These are phyloP conservation scores for Globisporangium radiosum DNA, from an alignment of 352 stramenopile genomes.

Conservation along the genomic window DNA sequence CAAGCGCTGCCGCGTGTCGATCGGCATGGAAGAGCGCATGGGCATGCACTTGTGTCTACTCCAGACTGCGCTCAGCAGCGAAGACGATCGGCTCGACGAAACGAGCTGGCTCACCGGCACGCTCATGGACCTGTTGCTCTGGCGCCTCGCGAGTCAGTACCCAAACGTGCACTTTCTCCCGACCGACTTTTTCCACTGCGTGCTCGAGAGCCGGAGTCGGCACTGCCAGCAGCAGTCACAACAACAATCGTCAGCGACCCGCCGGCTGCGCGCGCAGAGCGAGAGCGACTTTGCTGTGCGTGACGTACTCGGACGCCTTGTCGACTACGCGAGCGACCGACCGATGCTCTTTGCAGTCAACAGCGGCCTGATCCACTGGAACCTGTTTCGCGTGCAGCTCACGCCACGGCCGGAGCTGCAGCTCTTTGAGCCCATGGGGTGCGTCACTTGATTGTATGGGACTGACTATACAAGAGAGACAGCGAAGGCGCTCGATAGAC, in stretches of 20 bases:
- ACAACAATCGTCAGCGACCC: background rate
- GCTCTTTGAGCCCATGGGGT: constrained; percentile 88
- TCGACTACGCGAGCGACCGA: constrained; percentile 51
- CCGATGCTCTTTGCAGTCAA: constrained; percentile 84
- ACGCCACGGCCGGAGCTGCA: constrained; percentile 57
- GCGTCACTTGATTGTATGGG: background rate
- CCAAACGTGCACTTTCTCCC: constrained; percentile 67
- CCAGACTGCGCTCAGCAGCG: constrained; percentile 39
- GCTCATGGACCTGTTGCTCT: constrained; percentile 83
- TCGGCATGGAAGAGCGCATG: constrained; percentile 11
- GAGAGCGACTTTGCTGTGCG: constrained; percentile 20
- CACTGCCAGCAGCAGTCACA: constrained; percentile 5
- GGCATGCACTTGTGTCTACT: constrained; percentile 23
- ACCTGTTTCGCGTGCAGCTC: constrained; percentile 81
- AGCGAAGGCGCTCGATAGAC: background rate
- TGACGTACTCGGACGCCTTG: constrained; percentile 60
- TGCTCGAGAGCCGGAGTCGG: constrained; percentile 24
- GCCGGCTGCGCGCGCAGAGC: too few species aligned
- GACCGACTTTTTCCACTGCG: constrained; percentile 80
- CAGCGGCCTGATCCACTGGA: constrained; percentile 81
- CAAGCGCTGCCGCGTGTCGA: constrained; percentile 7
- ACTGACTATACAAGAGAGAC: background rate
- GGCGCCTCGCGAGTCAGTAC: constrained; percentile 73
- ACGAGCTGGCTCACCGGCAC: constrained; percentile 80
- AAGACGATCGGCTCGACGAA: constrained; percentile 64